Evolutionary conservation across 1,284 basidiomycete species (phyloP).

Genomic region (Trichosporon inkin): DNA sequence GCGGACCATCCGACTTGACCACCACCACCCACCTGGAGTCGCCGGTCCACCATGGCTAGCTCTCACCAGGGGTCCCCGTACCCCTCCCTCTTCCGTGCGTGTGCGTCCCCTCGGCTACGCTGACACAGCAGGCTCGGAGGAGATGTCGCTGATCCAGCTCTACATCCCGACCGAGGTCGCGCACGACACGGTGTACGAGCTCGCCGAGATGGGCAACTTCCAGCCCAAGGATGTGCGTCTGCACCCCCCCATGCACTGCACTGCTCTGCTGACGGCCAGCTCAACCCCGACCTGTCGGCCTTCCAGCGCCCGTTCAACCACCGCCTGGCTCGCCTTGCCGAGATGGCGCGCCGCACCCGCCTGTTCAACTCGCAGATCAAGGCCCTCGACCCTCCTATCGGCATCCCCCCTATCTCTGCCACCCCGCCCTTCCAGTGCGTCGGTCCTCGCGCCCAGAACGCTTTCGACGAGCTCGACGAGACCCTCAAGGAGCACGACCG

Average conservation of each 20-base stretch:
- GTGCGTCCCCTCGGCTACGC: not conserved
- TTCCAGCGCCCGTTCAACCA: conserved; percentile 98
- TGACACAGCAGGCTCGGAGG: conserved; percentile 70
- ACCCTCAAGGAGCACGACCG: conserved; percentile 84
- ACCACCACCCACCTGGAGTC: not conserved
- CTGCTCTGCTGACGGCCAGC: conserved; percentile 57
- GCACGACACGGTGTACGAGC: conserved; percentile 90
- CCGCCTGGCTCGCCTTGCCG: conserved; percentile 89
- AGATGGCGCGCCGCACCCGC: conserved; percentile 89
- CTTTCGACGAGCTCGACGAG: conserved; percentile 87
- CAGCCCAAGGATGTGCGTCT: conserved; percentile 91
- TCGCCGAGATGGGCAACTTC: conserved; percentile 91
- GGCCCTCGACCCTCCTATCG: conserved; percentile 64
- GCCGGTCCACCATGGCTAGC: conserved; percentile 25
- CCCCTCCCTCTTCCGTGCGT: conserved; percentile 77
- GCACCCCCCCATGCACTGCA: no score
- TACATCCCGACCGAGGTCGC: conserved; percentile 97
- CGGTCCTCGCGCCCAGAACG: conserved; percentile 84
- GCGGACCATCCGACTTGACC: not conserved
- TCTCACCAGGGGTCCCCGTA: conserved; percentile 49
- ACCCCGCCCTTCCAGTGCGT: conserved; percentile 76
- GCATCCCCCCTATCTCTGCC: conserved; percentile 75
- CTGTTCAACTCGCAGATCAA: conserved; percentile 86
- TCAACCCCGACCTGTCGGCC: conserved; percentile 91
- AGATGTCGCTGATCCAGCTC: conserved; percentile 97